Evolutionary conservation across 2,329 filamentous ascomycete species (phyloP), one percentile per base, ranked within the genome.

Genomic region (Cryphonectria carpinicola): DNA sequence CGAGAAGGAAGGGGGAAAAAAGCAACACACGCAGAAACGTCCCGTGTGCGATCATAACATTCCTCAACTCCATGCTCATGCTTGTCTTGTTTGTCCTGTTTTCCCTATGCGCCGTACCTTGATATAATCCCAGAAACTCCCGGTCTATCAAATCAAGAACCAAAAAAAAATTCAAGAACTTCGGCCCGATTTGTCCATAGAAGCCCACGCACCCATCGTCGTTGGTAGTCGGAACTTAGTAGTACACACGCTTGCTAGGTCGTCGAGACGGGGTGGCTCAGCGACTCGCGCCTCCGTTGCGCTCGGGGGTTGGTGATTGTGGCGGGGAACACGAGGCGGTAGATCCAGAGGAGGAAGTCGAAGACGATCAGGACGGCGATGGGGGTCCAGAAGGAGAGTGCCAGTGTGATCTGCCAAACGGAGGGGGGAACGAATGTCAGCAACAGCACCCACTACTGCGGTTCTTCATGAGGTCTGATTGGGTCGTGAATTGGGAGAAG

Each of bases 341-440:
- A 88, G 56, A 85, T 73, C 86, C 86, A 89, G 41, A 89, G 80
- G 37, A 79, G 76, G 65, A 89, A 76, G 75, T 89, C 87, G 74
- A 87, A 83, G 41, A 82, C 72, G 70, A 89, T 80, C 41, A 88
- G 77, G n/a, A 81, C 76, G 41, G 83, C 70, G 41, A 87, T 77
- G 1, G 87, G 87, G 0, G 85, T 71, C 58, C 84, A 79, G 60
- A 86, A 82, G 13, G 84, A 77, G 0, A 87, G 77, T 49, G 85
- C 84, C 32, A 87, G 78, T 3, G 78, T 78, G 66, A 83, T 78
- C 84, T 86, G 49, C 58, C 25, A 41, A 7, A 25, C 17, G 6
- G 13, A 19, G 19, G 13, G 8, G 14, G n/a, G 19, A 8, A 28
- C 43, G 2, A 41, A 32, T 13, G 41, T 35, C 41, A 58, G 60